These are phyloP conservation scores for Nelumbo lutea DNA, from an alignment of 164 flowering plant species.

Conservation along the genomic window DNA sequence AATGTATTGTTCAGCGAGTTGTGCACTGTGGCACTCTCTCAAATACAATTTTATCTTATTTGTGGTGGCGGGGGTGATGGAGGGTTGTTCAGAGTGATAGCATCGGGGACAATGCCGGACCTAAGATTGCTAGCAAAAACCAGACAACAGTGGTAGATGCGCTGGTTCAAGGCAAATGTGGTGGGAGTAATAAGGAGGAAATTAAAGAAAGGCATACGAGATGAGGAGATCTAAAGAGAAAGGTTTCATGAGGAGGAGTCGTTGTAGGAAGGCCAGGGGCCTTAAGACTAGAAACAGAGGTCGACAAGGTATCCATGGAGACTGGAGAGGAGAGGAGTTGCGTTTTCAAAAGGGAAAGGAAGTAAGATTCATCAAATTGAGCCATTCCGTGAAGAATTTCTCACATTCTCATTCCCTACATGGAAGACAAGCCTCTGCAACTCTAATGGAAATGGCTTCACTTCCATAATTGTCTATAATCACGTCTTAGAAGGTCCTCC, in stretches of 20 bases:
- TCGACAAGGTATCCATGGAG: constrained; percentile 45
- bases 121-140: too few relatives aligned
- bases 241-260: constrained; percentile 14
- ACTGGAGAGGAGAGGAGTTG: not conserved
- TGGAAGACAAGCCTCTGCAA: constrained; percentile 3
- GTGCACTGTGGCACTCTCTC: too few relatives aligned
- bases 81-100: too few relatives aligned
- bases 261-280: constrained; percentile 20
- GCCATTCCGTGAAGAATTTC: constrained; percentile 30
- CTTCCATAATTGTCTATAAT: constrained; percentile 40
- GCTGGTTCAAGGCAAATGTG: not conserved
- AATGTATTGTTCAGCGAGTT: too few relatives aligned
- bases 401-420: constrained; percentile 26
- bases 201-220: constrained; percentile 2
- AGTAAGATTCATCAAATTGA: too few relatives aligned
- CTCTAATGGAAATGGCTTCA: constrained; percentile 27
- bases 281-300: constrained; percentile 32
- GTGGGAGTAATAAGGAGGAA: not conserved
- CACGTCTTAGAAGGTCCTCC: constrained; percentile 78
- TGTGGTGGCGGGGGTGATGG: too few relatives aligned
- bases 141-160: too few relatives aligned
- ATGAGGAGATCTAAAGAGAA: constrained; percentile 17
- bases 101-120: too few relatives aligned
- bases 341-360: not conserved
- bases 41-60: too few relatives aligned